phyloP scores from a whole-genome alignment of 371 early-diverging fungal genomes.

The Enterocytospora artemiae region DNA sequence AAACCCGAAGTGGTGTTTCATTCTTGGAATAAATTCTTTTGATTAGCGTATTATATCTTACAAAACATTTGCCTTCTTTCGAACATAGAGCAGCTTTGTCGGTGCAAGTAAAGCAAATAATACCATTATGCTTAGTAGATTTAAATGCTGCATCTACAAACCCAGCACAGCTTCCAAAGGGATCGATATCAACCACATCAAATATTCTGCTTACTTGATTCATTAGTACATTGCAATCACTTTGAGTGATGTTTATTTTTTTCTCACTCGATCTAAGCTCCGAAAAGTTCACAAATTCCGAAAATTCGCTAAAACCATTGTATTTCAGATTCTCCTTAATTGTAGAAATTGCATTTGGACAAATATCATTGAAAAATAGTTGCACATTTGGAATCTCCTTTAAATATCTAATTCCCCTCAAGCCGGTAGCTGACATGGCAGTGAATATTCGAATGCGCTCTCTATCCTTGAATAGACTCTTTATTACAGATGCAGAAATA shows the following conservation, averaged over 20 bases:
- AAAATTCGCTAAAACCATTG: constrained; percentile 66
- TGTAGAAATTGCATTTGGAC: constrained; percentile 71
- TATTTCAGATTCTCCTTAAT: constrained; percentile 74
- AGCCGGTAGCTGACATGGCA: constrained; percentile 90
- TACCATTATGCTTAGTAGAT: constrained; percentile 76
- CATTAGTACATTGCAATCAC: constrained; percentile 57
- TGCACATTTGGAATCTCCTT: constrained; percentile 73
- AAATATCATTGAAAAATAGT: constrained; percentile 84
- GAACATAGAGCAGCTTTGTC: constrained; percentile 91
- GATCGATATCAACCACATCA: constrained; percentile 68
- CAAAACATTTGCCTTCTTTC: constrained; percentile 63
- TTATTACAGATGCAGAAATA: constrained; percentile 60
- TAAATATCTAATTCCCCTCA: constrained; percentile 90
- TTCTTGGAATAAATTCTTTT: constrained; percentile 40
- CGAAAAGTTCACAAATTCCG: background rate
- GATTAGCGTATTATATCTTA: constrained; percentile 65
- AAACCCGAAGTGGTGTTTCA: constrained; percentile 63
- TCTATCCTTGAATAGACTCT: constrained; percentile 39
- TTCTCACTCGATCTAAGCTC: constrained; percentile 1
- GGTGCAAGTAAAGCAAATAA: constrained; percentile 94
- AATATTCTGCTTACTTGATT: constrained; percentile 33
- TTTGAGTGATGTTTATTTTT: constrained; percentile 40
- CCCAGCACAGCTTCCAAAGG: constrained; percentile 90
- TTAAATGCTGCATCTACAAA: constrained; percentile 89
- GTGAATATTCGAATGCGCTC: constrained; percentile 71